Evolutionary conservation across 164 flowering plant species (phyloP), one percentile per base, ranked within the genome.

Genomic region (Magnolia sinica): DNA sequence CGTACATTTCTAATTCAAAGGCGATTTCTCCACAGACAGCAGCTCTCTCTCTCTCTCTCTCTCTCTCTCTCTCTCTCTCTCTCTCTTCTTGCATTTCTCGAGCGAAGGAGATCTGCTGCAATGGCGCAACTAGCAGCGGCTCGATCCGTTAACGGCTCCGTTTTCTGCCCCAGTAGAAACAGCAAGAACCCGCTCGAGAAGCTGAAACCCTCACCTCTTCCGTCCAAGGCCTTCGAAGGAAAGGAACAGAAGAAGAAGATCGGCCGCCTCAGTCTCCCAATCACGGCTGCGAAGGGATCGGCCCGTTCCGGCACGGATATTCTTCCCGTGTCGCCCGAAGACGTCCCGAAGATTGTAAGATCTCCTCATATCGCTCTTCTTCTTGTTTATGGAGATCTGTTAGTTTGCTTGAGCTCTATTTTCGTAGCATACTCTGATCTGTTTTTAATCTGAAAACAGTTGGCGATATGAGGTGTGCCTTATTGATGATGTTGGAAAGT

Each of bases 51-150:
- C 45, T 37, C 45, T 37, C 45, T 37, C 45, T 37, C 45, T 37
- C 61, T 16, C 61, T 55, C 61, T 55, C 45, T 37, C 45, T 37
- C 45, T 37, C 45, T 37, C 61, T 16, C 61, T 55, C 61, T 55
- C 61, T 55, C 13, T 55, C 61, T 11, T 0, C 61, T 22, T 61
- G 11, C 19, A 63, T 29, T 74, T 68, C 11, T 59, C 64, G 64
- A 59, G 19, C 14, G 45, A 37, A 37, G 45, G 45, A 37, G 45
- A 20, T 31, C 45, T 50, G 59, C 66, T 55, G 63, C 78, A 67
- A 83, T 83, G 85, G 81, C 83, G 73, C 83, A 76, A 63, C 66
- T 80, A 51, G 79, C 76, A 51, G 79, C 73, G 4, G 71, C 70
- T 67, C 49, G 79, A 71, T 55, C 83, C 27, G 68, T 78, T 23